Conservation (phyloP, 495 filamentous ascomycete genomes). For the Penicillium crystallinum region DNA sequence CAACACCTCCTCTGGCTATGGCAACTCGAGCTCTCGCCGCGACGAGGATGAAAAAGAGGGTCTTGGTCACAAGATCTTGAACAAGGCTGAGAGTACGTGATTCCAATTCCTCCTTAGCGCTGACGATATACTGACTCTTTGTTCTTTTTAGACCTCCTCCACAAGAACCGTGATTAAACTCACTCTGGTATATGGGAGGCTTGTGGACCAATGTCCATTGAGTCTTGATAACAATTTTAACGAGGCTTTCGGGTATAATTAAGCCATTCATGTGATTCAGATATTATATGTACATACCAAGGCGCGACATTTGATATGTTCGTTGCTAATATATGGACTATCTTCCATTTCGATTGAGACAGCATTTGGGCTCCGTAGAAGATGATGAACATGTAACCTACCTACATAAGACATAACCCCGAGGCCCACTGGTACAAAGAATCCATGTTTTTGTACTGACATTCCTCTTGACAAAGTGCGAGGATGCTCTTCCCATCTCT, state of each 20-base stretch:
- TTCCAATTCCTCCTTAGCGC: neutral
- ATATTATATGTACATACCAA: neutral
- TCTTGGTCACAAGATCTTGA: slow-evolving; percentile 6
- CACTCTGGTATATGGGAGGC: neutral
- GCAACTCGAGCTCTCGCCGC: neutral
- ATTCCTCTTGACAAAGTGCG: too few relatives aligned
- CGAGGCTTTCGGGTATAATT: neutral
- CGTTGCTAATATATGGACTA: too few relatives aligned
- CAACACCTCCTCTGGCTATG: neutral
- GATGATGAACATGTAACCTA: too few relatives aligned
- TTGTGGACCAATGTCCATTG: neutral
- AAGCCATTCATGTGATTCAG: neutral
- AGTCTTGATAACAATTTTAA: neutral
- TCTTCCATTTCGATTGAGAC: too few relatives aligned
- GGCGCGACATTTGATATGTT: neutral
- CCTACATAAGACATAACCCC: too few relatives aligned
- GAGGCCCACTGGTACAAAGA: too few relatives aligned
- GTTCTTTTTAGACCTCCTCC: neutral
- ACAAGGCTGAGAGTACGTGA: neutral
- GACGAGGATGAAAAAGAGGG: neutral
- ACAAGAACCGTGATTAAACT: neutral
- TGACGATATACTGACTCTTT: neutral
- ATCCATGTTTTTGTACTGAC: too few relatives aligned
- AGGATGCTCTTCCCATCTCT: too few relatives aligned
- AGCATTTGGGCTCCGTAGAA: too few relatives aligned